Evolutionary conservation across 352 stramenopile species (phyloP).

Genomic region (Phytophthora kernoviae): DNA sequence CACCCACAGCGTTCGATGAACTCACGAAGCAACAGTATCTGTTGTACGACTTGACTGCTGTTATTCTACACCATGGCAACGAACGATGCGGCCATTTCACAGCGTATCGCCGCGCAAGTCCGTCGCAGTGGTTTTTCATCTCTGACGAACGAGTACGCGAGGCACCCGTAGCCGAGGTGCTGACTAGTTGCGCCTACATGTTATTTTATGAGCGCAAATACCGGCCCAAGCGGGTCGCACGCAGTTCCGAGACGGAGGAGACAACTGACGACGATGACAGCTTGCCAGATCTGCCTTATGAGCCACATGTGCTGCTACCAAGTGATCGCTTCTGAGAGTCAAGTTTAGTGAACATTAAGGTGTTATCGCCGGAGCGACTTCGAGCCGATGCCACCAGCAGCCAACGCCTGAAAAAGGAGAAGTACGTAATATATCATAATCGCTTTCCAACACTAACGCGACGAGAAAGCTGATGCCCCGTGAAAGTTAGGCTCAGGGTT

Average conservation of each 20-base stretch:
- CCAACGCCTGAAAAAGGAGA: background rate
- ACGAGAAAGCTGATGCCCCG: no score
- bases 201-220: slow-evolving; percentile 89
- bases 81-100: slow-evolving; percentile 87
- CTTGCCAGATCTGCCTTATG: slow-evolving; percentile 56
- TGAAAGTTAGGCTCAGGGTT: no score
- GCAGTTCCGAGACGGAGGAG: slow-evolving; percentile 39
- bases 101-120: slow-evolving; percentile 64
- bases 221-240: slow-evolving; percentile 39
- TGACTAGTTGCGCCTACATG: slow-evolving; percentile 87
- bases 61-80: slow-evolving; percentile 89
- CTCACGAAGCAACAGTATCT: slow-evolving; percentile 43
- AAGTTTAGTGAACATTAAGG: no score
- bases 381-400: slow-evolving; percentile 1
- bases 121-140: slow-evolving; percentile 83
- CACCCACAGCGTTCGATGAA: slow-evolving; percentile 11
- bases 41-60: slow-evolving; percentile 75
- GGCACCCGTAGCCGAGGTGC: slow-evolving; percentile 61
- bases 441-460: no score
- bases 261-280: slow-evolving; percentile 51
- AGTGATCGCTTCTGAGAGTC: slow-evolving; percentile 27
- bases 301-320: slow-evolving; percentile 40
- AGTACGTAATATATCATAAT: slow-evolving; percentile 31
- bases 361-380: background rate
- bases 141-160: slow-evolving; percentile 82